Base-by-base conservation (phyloP, 2,329 filamentous ascomycete genomes). In the Aspergillus melleus region DNA sequence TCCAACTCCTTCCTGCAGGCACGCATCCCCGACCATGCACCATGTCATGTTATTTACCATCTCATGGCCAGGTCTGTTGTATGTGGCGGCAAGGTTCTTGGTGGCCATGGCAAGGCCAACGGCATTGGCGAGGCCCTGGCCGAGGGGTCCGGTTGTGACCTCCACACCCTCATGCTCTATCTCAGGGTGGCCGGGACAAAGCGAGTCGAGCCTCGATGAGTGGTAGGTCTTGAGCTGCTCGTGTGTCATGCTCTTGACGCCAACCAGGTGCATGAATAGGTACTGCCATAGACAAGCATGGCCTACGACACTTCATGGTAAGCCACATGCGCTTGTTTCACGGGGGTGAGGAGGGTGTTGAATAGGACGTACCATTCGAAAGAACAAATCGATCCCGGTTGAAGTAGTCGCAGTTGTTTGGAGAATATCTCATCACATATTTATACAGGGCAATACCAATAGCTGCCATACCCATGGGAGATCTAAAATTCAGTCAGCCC, bases 371-470 rank as follows among this genome's bases (percentile, higher is more conserved):
- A 76, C 76, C 86, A 64, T 88, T 88, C 22, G 84, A 87, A 11
- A 88, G 77, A 6, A 88, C 82, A 65, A 88, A 88, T 22, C 85
- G 81, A 64, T 88, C 86, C 39, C 86, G 78, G 70, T 88, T 86
- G 76, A 88, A 87, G 70, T 77, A 88, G 47, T 78, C 68, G 9
- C 83, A 81, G 46, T 81, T 81, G n/a, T 75, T 73, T 0, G 86
- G 85, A 2, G 83, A 80, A 66, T 86, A 88, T 50, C 78, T 77
- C 86, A 88, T 88, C 5, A 78, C 77, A 67, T 88, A 86, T 65
- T 86, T 88, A 80, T 82, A 88, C 3, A 88, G 70, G 0, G 85
- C 82, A 22, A 88, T 76, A 10, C 86, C 86, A 57, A 88, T 87
- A 4, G 66, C 63, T 19, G 61, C 63, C 80, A 88, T 88, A 32